Evolutionary conservation across 148 eudicot genomes (phyloP), one percentile per base, ranked within the genome.

Genomic region (Diospyros lotus): DNA sequence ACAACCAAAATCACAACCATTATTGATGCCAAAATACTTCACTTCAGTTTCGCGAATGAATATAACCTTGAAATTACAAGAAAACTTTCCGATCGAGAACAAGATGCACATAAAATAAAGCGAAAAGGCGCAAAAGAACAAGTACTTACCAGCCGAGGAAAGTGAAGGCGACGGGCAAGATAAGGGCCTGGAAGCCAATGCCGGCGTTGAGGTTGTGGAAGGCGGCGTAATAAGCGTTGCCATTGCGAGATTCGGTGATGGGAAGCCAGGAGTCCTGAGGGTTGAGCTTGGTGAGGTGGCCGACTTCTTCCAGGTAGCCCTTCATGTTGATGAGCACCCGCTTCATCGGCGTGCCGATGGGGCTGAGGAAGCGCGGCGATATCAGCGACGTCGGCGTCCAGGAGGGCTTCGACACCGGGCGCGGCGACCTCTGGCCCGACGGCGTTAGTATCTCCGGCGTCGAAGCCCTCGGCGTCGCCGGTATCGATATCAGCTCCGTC

Each of bases 191-290:
- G 50, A 95, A 95, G 0, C 98, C 98, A 75, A 94, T 81, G 71
- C 98, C 98, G 54, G 98, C 98, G 78, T 94, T 94, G 28, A 94
- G 86, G 28, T 91, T 94, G 80, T 94, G 98, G 83, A 94, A 94
- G 3, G 98, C 93, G 46, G 98, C 98, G 65, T 94, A 94, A 69
- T 94, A 90, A 1, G 98, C 94, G 75, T 94, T 94, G 13, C 98
- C 98, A 70, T 94, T 94, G 6, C 98, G 76, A 13, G 94, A 91
- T 76, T 94, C 98, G 18, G 98, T 94, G 4, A 94, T 94, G 2
- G 98, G 98, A 58, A 94, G 91, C 98, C 98, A 94, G 38, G 98
- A 93, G 65, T 94, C 98, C 76, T 94, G 98, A 2, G 98, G 98
- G 69, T 94, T 91, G 6, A 94, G 91, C 77, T 94, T 94, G 1